phyloP scores from a whole-genome alignment of 1,284 basidiomycete species.

The Retiboletus flavoniger region DNA sequence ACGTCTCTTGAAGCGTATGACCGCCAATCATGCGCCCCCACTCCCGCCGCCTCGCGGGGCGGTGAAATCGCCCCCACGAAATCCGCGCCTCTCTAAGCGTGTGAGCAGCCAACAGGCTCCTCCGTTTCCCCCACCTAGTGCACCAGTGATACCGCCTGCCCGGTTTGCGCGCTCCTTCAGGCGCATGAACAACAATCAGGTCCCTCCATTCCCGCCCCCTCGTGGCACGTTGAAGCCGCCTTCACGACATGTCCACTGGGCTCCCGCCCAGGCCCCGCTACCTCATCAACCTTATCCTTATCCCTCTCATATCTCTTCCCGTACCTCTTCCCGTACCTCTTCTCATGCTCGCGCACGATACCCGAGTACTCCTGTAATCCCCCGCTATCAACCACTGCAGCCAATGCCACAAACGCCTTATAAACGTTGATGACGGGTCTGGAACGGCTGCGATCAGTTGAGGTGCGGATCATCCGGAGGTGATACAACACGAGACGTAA shows the following conservation, averaged over 20 bases:
- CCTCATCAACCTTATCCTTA: slow-evolving; percentile 31
- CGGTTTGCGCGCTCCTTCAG: slow-evolving; percentile 14
- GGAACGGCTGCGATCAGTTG: slow-evolving; percentile 14
- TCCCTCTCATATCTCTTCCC: slow-evolving; percentile 22
- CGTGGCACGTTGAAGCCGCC: slow-evolving; percentile 18
- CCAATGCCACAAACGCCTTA: slow-evolving; percentile 3
- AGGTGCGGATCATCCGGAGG: slow-evolving; percentile 31
- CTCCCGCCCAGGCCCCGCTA: slow-evolving; percentile 29
- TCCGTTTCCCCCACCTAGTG: slow-evolving; percentile 25
- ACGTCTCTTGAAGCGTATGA: slow-evolving; percentile 9
- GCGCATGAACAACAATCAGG: slow-evolving; percentile 6
- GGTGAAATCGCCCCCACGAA: slow-evolving; percentile 4
- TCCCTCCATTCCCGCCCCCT: slow-evolving; percentile 27
- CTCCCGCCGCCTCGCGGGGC: slow-evolving; percentile 11
- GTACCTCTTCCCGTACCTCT: slow-evolving; percentile 7
- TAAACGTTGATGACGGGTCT: slow-evolving; percentile 22
- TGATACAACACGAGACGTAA: slow-evolving; percentile 19
- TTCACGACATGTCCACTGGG: slow-evolving; percentile 30
- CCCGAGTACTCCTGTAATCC: not conserved
- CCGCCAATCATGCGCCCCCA: slow-evolving; percentile 1
- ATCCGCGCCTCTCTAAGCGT: not conserved
- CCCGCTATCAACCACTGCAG: slow-evolving; percentile 27
- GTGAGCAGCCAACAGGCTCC: slow-evolving; percentile 10
- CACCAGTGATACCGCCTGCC: slow-evolving; percentile 15
- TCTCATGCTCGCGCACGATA: slow-evolving; percentile 10